phyloP scores from a whole-genome alignment of 441 rosid genomes.

The Mallotus repandus region DNA sequence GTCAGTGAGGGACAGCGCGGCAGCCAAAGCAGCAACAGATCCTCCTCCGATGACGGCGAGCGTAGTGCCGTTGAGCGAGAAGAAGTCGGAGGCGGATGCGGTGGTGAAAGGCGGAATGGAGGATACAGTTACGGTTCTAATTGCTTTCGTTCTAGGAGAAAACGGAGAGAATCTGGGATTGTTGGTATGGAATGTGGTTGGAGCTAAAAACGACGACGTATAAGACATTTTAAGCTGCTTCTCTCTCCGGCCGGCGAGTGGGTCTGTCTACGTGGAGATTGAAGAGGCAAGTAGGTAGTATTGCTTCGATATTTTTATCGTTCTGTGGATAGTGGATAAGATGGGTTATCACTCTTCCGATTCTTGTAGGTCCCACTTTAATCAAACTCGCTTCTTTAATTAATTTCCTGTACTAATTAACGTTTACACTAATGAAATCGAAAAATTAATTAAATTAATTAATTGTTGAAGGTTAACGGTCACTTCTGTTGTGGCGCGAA shows the following conservation, averaged over 20 bases:
- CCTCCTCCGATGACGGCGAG: constrained; percentile 76
- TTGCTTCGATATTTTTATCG: not conserved
- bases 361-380: constrained; percentile 27
- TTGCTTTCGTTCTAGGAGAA: constrained; percentile 26
- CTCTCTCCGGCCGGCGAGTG: constrained; percentile 36
- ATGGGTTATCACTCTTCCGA: constrained; percentile 19
- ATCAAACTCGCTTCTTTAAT: not conserved
- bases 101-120: constrained; percentile 47
- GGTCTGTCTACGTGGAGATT: constrained; percentile 21
- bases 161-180: constrained; percentile 31
- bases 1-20: constrained; percentile 68
- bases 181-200: constrained; percentile 27
- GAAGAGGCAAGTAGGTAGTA: not conserved
- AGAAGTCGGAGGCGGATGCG: constrained; percentile 40
- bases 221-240: constrained; percentile 43
- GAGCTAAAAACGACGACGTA: constrained; percentile 49
- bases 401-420: too few species aligned
- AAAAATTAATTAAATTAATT: too few species aligned
- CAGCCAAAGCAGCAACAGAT: constrained; percentile 80
- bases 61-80: constrained; percentile 51
- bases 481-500: not conserved
- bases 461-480: not conserved
- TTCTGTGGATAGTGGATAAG: constrained; percentile 27
- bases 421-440: too few species aligned
- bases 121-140: constrained; percentile 30